Percentiles rank a stretch among this genome's conserved stretches.
phyloP scores from a whole-genome alignment of 139 green algal genomes.

The Tetraselmis chui region DNA sequence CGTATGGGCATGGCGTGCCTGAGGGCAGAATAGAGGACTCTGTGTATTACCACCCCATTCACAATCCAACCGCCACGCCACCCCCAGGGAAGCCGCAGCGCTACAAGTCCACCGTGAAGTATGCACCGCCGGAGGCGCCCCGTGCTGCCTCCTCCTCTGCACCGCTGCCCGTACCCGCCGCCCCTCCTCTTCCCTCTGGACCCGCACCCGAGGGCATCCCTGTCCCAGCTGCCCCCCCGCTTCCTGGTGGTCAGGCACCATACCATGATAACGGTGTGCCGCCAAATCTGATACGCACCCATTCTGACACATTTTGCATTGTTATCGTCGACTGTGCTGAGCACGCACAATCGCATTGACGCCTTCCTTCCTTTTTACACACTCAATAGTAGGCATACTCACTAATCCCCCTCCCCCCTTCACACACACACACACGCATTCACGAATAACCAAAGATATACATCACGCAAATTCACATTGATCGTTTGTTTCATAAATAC shows the following conservation, averaged over 20 bases:
- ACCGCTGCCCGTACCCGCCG: slow-evolving; percentile 47
- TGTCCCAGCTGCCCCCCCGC: slow-evolving; percentile 30
- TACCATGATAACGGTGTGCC: no score
- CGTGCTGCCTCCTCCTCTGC: slow-evolving; percentile 9
- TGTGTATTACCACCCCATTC: slow-evolving; percentile 64
- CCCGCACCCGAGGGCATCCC: slow-evolving; percentile 31
- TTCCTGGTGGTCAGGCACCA: slow-evolving; percentile 21
- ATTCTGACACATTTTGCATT: no score
- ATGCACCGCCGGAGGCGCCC: neutral
- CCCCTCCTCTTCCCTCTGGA: slow-evolving; percentile 52
- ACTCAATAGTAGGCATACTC: no score
- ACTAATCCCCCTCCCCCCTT: no score
- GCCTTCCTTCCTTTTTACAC: no score
- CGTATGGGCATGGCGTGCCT: slow-evolving; percentile 21
- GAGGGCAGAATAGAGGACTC: slow-evolving; percentile 38
- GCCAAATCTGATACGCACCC: no score
- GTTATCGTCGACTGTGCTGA: no score
- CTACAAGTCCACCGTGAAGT: slow-evolving; percentile 21
- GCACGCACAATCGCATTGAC: no score
- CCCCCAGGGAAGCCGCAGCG: slow-evolving; percentile 47
- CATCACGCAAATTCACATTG: no score
- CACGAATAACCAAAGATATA: no score
- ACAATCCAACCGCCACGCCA: slow-evolving; percentile 56
- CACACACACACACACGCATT: no score
- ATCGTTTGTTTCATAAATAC: no score